These are phyloP conservation scores for Boletus coccyginus DNA, from an alignment of 768 basidiomycete species.

Conservation along the genomic window DNA sequence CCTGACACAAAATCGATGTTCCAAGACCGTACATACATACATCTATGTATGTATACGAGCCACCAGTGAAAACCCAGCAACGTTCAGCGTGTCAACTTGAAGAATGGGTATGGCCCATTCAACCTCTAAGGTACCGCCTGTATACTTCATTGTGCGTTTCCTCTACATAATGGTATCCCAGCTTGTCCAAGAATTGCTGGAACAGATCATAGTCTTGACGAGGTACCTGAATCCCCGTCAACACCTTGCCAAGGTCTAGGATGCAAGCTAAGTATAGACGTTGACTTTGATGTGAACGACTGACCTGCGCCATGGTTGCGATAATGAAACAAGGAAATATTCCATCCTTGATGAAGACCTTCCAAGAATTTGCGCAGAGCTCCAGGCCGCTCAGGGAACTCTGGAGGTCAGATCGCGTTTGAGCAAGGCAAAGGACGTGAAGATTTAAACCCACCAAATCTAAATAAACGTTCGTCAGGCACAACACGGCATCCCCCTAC, in stretches of 20 bases:
- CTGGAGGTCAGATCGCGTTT: slow-evolving; percentile 38
- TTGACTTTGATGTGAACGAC: slow-evolving; percentile 24
- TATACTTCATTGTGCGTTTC: slow-evolving; percentile 91
- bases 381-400: slow-evolving; percentile 93
- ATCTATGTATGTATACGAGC: background rate
- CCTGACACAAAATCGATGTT: background rate
- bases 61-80: background rate
- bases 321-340: slow-evolving; percentile 96
- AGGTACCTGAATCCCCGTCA: slow-evolving; percentile 93
- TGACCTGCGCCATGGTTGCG: slow-evolving; percentile 94
- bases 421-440: background rate
- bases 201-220: slow-evolving; percentile 64
- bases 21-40: background rate
- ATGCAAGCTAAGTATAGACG: background rate
- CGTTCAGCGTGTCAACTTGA: background rate
- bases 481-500: slow-evolving; percentile 82
- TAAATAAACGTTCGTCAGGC: slow-evolving; percentile 81
- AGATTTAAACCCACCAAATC: slow-evolving; percentile 70
- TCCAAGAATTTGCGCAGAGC: slow-evolving; percentile 89
- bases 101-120: slow-evolving; percentile 3
- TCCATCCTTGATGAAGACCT: slow-evolving; percentile 83
- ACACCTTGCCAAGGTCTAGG: slow-evolving; percentile 85
- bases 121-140: slow-evolving; percentile 60
- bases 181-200: slow-evolving; percentile 65
- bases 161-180: slow-evolving; percentile 89